Percentiles rank a stretch among this genome's conserved stretches.
Conservation (phyloP, 139 green algal species). For the Chlorella sp. region DNA sequence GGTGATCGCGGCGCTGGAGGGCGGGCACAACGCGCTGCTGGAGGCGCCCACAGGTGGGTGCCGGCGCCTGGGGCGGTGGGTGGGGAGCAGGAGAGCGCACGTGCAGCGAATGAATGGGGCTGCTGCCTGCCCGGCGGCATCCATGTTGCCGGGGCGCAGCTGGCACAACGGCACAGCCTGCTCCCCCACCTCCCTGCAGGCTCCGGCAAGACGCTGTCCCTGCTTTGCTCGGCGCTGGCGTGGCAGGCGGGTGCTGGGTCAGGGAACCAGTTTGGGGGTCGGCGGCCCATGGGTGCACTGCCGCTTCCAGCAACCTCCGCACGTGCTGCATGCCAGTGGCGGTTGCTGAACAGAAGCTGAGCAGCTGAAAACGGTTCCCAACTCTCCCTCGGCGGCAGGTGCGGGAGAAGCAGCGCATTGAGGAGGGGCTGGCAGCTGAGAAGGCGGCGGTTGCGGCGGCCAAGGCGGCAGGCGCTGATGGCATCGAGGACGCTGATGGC, state of each 20-base stretch:
- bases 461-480: not conserved
- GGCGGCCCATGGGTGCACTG: no score
- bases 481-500: not conserved
- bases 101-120: not conserved
- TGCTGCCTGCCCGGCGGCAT: no score
- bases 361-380: not conserved
- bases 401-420: constrained; percentile 35
- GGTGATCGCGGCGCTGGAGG: constrained; percentile 73
- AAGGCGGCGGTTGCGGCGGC: not conserved
- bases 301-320: no score
- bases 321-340: no score
- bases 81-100: not conserved
- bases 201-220: constrained; percentile 89
- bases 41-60: constrained; percentile 66
- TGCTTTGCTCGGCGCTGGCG: constrained; percentile 84
- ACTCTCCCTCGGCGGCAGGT: constrained; percentile 47
- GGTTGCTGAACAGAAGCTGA: not conserved
- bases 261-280: no score
- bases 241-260: constrained; percentile 59
- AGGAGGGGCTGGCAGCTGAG: constrained; percentile 37
- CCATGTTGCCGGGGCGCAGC: no score
- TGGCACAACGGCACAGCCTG: not conserved
- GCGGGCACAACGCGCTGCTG: constrained; percentile 73
- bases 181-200: constrained; percentile 23
- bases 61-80: not conserved